Conservation (phyloP, 148 eudicot genomes). For the Dysphania ambrosioides region DNA sequence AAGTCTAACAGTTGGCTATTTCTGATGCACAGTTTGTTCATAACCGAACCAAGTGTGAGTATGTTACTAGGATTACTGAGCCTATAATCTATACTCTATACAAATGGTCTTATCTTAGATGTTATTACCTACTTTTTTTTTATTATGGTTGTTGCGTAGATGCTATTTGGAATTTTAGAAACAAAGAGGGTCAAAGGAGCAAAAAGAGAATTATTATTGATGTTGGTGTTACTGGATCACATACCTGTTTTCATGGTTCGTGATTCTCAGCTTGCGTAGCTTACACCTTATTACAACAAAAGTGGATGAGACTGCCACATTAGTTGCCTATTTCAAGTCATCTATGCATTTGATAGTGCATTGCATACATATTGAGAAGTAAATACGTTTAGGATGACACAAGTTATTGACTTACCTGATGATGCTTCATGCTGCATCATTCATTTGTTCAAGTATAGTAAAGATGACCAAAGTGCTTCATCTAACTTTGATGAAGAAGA, state of each 20-base stretch:
- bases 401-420: conserved; percentile 3
- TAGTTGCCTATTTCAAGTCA: not conserved
- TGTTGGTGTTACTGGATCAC: not conserved
- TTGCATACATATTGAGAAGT: not conserved
- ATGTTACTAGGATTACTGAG: too few relatives aligned
- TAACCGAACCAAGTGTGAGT: not conserved
- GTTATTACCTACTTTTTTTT: not conserved
- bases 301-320: not conserved
- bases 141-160: not conserved
- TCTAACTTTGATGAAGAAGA: not conserved
- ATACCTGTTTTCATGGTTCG: not conserved
- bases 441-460: not conserved
- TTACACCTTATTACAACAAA: not conserved
- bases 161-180: not conserved
- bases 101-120: not conserved
- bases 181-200: not conserved
- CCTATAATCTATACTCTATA: not conserved
- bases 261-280: not conserved
- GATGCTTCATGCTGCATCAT: not conserved
- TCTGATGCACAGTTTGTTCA: not conserved
- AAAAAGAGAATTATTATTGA: not conserved
- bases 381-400: not conserved
- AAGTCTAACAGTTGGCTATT: too few relatives aligned
- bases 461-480: not conserved
- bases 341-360: not conserved